Evolutionary conservation across 1,284 basidiomycete genomes (phyloP), one percentile per base, ranked within the genome.

Genomic region (Phlebopus sp.): DNA sequence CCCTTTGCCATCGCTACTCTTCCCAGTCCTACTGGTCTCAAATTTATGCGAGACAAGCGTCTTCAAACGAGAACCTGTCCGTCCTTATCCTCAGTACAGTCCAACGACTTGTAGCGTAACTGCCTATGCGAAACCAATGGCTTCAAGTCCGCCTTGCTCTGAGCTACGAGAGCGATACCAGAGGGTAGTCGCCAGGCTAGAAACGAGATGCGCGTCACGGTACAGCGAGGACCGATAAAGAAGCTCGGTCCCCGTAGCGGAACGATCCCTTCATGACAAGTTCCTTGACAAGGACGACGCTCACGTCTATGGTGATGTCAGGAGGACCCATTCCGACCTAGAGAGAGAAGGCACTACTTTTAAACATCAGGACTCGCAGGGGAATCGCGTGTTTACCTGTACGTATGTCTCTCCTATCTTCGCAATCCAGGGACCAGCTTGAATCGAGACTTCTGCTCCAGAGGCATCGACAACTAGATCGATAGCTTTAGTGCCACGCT

Each of bases 371-470:
- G 45, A 45, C 35, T 50, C 11, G 47, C 30, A 23, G 6, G 18
- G 2, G 29, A n/a, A 32, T 44, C 31, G 15, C 15, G 31, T 31
- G 41, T 64, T 29, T 53, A 79, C 82, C 69, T 89, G 86, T 7
- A 88, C 78, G 56, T 81, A 81, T 3, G 79, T 86, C 17, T 90
- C 90, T 29, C 89, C 88, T 34, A 78, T 72, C 66, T 83, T 84
- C 40, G 81, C 82, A 54, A 92, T 72, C 58, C 78, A 79, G 54
- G 92, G 77, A 4, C 81, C 91, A n/a, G 89, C 88, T 62, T 90
- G 85, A 55, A 97, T 88, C 11, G 86, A 91, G 31, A 81, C 81
- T 67, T 96, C 91, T 21, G 94, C 90, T 14, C 94, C 94, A 42
- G 91, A 94, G 42, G 90, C 90, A 59, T 93, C 91, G 50, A 93